Percentiles rank a stretch among this genome's conserved stretches.
phyloP scores from a whole-genome alignment of 805 yeast genomes.

The Candida tallmaniae region DNA sequence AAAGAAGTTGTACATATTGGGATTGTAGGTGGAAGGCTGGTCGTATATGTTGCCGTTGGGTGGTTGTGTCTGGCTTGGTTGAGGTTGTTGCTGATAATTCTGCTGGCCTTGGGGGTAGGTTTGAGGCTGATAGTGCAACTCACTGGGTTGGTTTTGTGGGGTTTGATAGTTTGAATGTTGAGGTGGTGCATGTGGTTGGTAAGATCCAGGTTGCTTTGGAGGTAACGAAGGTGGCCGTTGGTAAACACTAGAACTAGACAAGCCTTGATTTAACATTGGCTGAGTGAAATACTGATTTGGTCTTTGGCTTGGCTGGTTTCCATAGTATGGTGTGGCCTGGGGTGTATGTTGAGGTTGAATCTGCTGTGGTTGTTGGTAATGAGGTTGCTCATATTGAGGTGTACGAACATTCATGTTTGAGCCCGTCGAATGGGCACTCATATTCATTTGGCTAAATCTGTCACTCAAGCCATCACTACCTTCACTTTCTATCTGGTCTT shows the following conservation, averaged over 20 bases:
- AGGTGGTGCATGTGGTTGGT: background rate
- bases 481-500: conserved; percentile 6
- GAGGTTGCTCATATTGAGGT: background rate
- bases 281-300: background rate
- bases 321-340: background rate
- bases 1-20: conserved; percentile 42
- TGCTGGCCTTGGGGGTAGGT: too few species aligned
- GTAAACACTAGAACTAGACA: too few species aligned
- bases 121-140: too few species aligned
- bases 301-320: background rate
- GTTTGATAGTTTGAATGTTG: background rate
- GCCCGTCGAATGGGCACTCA: conserved; percentile 7
- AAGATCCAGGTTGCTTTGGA: background rate
- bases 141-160: conserved; percentile 5
- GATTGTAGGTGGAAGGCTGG: conserved; percentile 44
- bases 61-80: background rate
- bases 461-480: conserved; percentile 2
- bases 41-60: conserved; percentile 20
- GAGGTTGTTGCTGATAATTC: too few species aligned
- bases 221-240: background rate
- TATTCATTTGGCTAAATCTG: conserved; percentile 7
- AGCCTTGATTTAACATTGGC: too few species aligned
- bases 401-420: too few species aligned
- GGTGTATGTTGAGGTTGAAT: conserved; percentile 2
- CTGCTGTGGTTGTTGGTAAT: background rate